Percentiles rank a stretch among this genome's conserved stretches.
These are phyloP conservation scores for Pseudogymnoascus sp. DNA, from an alignment of 2,329 filamentous ascomycete species.

Conservation along the genomic window DNA sequence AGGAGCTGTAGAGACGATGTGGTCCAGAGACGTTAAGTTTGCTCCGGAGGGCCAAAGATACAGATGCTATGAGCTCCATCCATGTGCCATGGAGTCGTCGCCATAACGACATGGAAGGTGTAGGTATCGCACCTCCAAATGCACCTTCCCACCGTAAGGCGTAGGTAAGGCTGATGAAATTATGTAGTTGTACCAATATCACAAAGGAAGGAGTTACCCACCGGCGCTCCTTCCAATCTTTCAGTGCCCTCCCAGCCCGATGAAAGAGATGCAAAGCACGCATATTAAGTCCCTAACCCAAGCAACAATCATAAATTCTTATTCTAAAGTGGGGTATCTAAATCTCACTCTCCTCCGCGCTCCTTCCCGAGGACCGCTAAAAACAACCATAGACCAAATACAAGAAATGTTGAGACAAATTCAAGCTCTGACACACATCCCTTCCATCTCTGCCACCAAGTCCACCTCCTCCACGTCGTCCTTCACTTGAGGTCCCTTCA, in stretches of 20 bases:
- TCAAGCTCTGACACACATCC: conserved; percentile 5
- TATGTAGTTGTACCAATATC: neutral
- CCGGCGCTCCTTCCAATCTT: neutral
- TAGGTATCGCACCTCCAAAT: neutral
- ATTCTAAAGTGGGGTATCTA: conserved; percentile 1
- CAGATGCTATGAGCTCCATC: neutral
- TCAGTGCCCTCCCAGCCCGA: neutral
- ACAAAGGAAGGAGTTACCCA: neutral
- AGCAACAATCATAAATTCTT: neutral
- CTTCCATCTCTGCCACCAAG: neutral
- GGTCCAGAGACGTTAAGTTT: neutral
- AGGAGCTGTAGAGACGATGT: neutral
- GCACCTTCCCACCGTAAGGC: neutral
- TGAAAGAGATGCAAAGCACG: neutral
- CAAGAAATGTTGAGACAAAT: neutral
- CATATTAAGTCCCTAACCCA: neutral
- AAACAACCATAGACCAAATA: neutral
- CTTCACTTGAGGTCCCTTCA: neutral
- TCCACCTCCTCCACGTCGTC: neutral
- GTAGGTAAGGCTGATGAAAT: no score
- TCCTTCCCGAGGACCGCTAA: neutral
- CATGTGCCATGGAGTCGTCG: neutral
- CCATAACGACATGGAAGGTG: neutral
- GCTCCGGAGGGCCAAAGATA: neutral
- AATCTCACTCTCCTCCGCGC: neutral